A percentile compares a stretch with the other conserved stretches of the same genome.
Evolutionary conservation across 176 grass and related monocot species (phyloP).

Genomic region (Oryza rufipogon): DNA sequence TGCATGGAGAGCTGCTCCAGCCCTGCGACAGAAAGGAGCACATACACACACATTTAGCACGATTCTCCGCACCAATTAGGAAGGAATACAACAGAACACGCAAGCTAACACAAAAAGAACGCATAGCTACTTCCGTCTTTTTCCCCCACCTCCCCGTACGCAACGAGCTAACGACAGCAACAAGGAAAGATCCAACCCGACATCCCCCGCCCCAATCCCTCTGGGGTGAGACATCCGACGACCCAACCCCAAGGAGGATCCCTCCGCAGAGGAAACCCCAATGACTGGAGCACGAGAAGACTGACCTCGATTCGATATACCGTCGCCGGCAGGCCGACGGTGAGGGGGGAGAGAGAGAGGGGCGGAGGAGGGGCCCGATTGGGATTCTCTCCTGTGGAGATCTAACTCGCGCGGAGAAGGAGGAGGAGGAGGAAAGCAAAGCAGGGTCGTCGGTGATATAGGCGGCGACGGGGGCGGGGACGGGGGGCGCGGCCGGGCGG

Average conservation of each 20-base stretch:
- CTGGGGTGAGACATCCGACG: background rate
- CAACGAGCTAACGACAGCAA: background rate
- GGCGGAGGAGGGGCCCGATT: background rate
- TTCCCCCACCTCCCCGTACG: background rate
- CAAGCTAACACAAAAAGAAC: background rate
- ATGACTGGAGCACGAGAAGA: background rate
- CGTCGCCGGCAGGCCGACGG: background rate
- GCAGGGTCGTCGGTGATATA: background rate
- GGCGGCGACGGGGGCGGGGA: background rate
- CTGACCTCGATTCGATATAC: conserved; percentile 21
- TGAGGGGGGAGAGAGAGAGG: too few relatives aligned
- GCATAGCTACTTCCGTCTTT: background rate
- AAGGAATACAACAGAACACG: background rate
- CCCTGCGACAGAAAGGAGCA: conserved; percentile 30
- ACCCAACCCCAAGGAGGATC: background rate
- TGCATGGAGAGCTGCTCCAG: conserved; percentile 25
- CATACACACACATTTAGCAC: conserved; percentile 18
- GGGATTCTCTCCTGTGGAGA: background rate
- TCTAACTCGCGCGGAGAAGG: background rate
- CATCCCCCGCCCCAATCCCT: background rate
- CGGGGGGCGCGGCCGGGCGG: background rate
- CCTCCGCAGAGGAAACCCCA: conserved; percentile 24
- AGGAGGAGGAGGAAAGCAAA: background rate
- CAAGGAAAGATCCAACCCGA: background rate
- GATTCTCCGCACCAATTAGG: too few relatives aligned